Percentiles rank a stretch among this genome's conserved stretches.
phyloP scores from a whole-genome alignment of 371 early-diverging fungal genomes.

The Actinomortierella ambigua region DNA sequence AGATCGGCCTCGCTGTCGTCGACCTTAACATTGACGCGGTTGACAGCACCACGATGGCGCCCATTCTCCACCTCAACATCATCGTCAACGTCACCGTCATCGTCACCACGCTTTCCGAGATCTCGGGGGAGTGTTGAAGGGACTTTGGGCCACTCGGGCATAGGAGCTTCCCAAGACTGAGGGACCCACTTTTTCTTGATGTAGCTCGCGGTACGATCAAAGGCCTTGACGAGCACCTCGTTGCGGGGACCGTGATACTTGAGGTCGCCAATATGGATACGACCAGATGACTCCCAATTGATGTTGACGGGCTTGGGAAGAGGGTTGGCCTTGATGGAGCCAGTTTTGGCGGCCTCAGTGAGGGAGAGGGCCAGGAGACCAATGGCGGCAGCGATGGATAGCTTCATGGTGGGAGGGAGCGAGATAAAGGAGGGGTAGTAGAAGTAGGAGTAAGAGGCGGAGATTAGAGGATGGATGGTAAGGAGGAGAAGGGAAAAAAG shows the following conservation, averaged over 20 bases:
- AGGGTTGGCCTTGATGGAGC: conserved; percentile 46
- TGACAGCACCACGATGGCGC: conserved; percentile 7
- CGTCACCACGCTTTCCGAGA: conserved; percentile 28
- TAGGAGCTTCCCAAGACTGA: conserved; percentile 37
- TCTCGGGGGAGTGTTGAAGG: conserved; percentile 11
- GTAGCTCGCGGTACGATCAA: conserved; percentile 25
- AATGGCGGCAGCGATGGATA: conserved; percentile 32
- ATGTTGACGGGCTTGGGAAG: conserved; percentile 31
- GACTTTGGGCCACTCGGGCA: conserved; percentile 28
- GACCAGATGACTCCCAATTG: conserved; percentile 25
- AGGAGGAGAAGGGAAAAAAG: not conserved
- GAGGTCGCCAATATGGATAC: conserved; percentile 12
- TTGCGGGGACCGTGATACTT: conserved; percentile 29
- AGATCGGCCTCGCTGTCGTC: conserved; percentile 46
- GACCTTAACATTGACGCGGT: conserved; percentile 41
- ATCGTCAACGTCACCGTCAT: conserved; percentile 3
- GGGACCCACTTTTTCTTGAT: conserved; percentile 45
- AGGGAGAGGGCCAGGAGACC: conserved; percentile 28
- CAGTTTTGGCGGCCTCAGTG: conserved; percentile 29
- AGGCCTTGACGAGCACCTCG: conserved; percentile 28
- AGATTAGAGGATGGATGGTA: not conserved
- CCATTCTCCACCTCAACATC: conserved; percentile 2
- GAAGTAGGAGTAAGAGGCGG: not conserved
- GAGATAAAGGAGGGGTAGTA: not conserved
- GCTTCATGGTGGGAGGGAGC: conserved; percentile 19